Evolutionary conservation across 768 basidiomycete species (phyloP).

Genomic region (Roridomyces roridus): DNA sequence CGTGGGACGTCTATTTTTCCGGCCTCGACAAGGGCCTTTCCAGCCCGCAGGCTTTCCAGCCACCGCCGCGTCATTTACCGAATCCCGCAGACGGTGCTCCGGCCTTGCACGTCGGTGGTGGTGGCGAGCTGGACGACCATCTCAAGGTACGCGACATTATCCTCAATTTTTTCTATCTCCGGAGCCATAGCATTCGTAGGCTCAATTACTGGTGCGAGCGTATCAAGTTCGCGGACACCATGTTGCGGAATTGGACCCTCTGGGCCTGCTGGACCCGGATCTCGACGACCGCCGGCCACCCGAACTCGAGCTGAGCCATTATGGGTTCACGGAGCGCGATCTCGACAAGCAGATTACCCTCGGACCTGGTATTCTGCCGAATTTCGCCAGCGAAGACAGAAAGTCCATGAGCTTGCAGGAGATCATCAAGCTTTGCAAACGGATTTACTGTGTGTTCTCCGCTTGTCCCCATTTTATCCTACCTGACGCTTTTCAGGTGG

Average conservation of each 20-base stretch:
- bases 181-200: slow-evolving; percentile 52
- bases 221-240: slow-evolving; percentile 99
- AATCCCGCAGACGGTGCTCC: slow-evolving; percentile 82
- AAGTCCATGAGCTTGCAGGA: slow-evolving; percentile 90
- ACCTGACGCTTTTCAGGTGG: slow-evolving; percentile 59
- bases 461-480: not conserved
- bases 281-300: slow-evolving; percentile 79
- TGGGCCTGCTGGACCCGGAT: slow-evolving; percentile 92
- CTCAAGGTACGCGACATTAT: slow-evolving; percentile 77
- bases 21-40: slow-evolving; percentile 89
- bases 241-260: slow-evolving; percentile 92
- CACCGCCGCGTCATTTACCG: slow-evolving; percentile 78
- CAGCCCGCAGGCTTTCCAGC: slow-evolving; percentile 82
- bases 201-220: slow-evolving; percentile 96
- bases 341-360: slow-evolving; percentile 94
- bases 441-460: slow-evolving; percentile 85
- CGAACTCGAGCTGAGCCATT: slow-evolving; percentile 92
- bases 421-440: slow-evolving; percentile 87
- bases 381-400: slow-evolving; percentile 87
- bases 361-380: slow-evolving; percentile 94
- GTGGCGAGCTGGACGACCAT: slow-evolving; percentile 89
- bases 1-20: slow-evolving; percentile 94
- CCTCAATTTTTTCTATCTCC: slow-evolving; percentile 7
- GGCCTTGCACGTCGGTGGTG: slow-evolving; percentile 69
- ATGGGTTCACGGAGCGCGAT: slow-evolving; percentile 94